phyloP scores from a whole-genome alignment of 805 yeast species.

The Teunomyces gatunensis region DNA sequence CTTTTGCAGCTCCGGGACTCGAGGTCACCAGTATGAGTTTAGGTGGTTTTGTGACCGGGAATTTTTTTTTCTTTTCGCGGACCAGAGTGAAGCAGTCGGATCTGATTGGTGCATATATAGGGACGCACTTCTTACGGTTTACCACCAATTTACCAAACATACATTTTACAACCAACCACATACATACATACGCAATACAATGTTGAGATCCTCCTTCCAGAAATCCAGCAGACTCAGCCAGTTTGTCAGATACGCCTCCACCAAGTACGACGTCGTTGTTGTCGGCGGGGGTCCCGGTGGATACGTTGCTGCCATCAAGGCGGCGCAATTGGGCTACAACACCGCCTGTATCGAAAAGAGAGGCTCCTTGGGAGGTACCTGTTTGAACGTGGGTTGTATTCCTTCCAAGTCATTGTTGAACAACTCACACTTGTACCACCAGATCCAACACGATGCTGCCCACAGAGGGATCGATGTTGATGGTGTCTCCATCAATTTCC shows the following conservation, averaged over 20 bases:
- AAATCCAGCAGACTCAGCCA: conserved; percentile 20
- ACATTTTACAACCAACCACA: background rate
- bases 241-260: conserved; percentile 41
- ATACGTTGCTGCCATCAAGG: conserved; percentile 97
- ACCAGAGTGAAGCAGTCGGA: conserved; percentile 2
- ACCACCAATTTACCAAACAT: background rate
- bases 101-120: conserved; percentile 1
- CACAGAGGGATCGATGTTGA: conserved; percentile 88
- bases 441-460: conserved; percentile 78
- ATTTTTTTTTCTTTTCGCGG: background rate
- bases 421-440: conserved; percentile 92
- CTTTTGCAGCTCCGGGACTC: conserved; percentile 1
- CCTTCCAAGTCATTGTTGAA: conserved; percentile 95
- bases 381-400: conserved; percentile 98
- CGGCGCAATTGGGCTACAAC: conserved; percentile 92
- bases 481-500: conserved; percentile 69
- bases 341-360: conserved; percentile 98
- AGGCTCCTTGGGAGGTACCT: conserved; percentile 96
- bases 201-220: conserved; percentile 15
- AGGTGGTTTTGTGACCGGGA: background rate
- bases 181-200: background rate
- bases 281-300: conserved; percentile 99
- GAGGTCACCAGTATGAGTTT: background rate
- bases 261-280: conserved; percentile 81
- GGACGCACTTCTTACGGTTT: background rate